These are phyloP conservation scores for Hygrophorus pudorinus DNA, from an alignment of 768 basidiomycete species.

Conservation along the genomic window DNA sequence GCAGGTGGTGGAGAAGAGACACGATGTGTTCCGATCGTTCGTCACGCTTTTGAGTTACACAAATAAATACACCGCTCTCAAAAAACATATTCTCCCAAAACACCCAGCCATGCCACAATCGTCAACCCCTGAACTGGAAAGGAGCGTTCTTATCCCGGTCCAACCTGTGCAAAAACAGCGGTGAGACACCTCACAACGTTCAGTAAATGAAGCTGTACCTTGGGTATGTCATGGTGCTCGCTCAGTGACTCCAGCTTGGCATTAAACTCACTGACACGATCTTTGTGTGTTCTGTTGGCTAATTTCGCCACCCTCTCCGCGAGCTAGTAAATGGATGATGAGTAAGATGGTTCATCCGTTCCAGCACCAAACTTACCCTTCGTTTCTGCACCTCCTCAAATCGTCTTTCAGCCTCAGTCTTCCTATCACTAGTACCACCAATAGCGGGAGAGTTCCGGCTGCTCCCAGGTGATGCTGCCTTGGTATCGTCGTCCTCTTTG, in stretches of 20 bases:
- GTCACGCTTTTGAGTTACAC: conserved; percentile 26
- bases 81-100: conserved; percentile 19
- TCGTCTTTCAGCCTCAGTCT: conserved; percentile 80
- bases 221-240: conserved; percentile 93
- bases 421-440: conserved; percentile 40
- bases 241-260: conserved; percentile 74
- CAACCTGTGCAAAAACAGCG: conserved; percentile 43
- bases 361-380: conserved; percentile 43
- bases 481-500: conserved; percentile 32
- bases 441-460: conserved; percentile 51
- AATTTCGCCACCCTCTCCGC: conserved; percentile 63
- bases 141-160: conserved; percentile 60
- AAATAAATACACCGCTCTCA: conserved; percentile 51
- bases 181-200: conserved; percentile 5
- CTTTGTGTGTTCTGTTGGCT: conserved; percentile 85
- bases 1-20: conserved; percentile 4
- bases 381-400: conserved; percentile 83
- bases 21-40: not conserved
- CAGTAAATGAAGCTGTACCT: conserved; percentile 35
- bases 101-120: not conserved
- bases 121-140: too few relatives aligned
- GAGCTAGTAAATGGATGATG: conserved; percentile 35
- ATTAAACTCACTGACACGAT: conserved; percentile 88
- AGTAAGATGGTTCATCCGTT: not conserved
- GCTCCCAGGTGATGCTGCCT: conserved; percentile 39